These are phyloP conservation scores for Aspergillus hancockii DNA, from an alignment of 495 filamentous ascomycete species.

Conservation along the genomic window DNA sequence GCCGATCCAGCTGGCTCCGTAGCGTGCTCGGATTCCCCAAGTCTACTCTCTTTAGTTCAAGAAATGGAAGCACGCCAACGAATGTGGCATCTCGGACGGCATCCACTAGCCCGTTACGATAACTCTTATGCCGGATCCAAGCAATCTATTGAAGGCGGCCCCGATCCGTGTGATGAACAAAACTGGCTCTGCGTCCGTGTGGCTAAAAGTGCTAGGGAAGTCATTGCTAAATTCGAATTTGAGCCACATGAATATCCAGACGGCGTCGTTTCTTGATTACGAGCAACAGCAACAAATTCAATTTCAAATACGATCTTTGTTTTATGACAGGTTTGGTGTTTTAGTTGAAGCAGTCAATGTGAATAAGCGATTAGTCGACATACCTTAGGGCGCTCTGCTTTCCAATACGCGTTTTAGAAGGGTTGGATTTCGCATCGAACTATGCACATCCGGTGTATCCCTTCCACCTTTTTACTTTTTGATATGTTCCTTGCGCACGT, in stretches of 20 bases:
- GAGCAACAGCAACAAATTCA: background rate
- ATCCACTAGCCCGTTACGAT: conserved; percentile 19
- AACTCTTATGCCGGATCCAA: conserved; percentile 2
- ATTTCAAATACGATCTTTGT: background rate
- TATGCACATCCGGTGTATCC: background rate
- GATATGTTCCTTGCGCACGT: background rate
- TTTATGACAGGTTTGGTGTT: background rate
- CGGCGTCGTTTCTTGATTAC: conserved; percentile 18
- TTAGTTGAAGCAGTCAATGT: background rate
- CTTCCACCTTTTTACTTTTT: background rate
- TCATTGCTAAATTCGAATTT: conserved; percentile 46
- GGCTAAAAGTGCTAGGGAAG: conserved; percentile 37
- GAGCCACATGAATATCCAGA: conserved; percentile 42
- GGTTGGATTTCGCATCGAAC: background rate
- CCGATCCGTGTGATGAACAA: conserved; percentile 27
- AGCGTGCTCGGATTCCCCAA: conserved; percentile 28
- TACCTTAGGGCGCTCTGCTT: background rate
- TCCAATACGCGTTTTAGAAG: background rate
- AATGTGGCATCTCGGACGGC: conserved; percentile 36
- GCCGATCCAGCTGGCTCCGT: conserved; percentile 23
- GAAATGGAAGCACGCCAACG: conserved; percentile 47
- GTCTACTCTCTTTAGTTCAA: conserved; percentile 37
- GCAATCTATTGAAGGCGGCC: background rate
- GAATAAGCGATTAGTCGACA: background rate
- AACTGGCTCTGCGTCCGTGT: conserved; percentile 42